Evolutionary conservation across 2,329 filamentous ascomycete species (phyloP).

Genomic region (Hypomyces perniciosus): DNA sequence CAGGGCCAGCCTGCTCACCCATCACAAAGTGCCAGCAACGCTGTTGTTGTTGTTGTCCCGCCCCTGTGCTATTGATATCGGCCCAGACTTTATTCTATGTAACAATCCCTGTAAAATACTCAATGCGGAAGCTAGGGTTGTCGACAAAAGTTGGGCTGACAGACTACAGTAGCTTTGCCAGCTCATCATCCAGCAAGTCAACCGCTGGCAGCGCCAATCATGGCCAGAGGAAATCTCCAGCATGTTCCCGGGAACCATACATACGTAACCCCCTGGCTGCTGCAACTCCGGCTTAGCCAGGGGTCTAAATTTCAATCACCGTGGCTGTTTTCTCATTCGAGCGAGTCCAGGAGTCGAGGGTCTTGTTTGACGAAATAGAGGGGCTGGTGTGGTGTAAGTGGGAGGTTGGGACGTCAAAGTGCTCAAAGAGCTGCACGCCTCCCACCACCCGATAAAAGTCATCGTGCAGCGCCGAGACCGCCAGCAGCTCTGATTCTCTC

Average conservation of each 20-base stretch:
- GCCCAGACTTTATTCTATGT: neutral
- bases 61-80: constrained; percentile 1
- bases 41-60: neutral
- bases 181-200: constrained; percentile 8
- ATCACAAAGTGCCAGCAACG: constrained; percentile 11
- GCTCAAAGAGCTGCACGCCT: constrained; percentile 16
- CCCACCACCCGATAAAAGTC: constrained; percentile 26
- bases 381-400: constrained; percentile 29
- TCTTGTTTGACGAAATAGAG: constrained; percentile 15
- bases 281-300: too few species aligned
- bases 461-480: constrained; percentile 25
- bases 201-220: neutral
- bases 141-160: neutral
- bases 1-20: neutral
- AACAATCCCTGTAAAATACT: neutral
- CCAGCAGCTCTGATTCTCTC: constrained; percentile 16
- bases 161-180: neutral
- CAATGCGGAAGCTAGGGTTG: constrained; percentile 2
- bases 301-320: too few species aligned
- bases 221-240: too few species aligned
- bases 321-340: too few species aligned
- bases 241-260: too few species aligned
- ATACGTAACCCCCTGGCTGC: too few species aligned
- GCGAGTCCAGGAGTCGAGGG: neutral
- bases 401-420: constrained; percentile 29